These are phyloP conservation scores for Colletotrichum sp. DNA, from an alignment of 2,329 filamentous ascomycete genomes.

Conservation along the genomic window DNA sequence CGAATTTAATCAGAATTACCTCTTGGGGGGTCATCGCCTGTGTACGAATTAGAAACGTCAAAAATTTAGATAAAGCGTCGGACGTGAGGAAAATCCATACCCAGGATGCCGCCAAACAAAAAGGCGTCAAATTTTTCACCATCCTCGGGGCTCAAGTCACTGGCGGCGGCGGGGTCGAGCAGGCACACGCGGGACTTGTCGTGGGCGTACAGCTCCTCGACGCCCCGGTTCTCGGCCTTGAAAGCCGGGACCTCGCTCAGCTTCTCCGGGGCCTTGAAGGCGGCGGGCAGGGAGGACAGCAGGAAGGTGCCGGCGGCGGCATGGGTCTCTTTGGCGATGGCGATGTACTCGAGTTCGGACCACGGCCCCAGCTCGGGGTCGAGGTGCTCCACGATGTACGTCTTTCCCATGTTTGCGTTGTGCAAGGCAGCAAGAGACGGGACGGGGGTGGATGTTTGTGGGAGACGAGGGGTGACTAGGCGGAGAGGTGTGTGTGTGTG, in stretches of 20 bases:
- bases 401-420: conserved; percentile 55
- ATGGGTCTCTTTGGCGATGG: conserved; percentile 83
- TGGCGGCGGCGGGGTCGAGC: conserved; percentile 82
- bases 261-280: conserved; percentile 67
- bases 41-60: conserved; percentile 12
- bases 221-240: conserved; percentile 74
- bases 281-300: conserved; percentile 78
- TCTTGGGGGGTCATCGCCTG: conserved; percentile 92
- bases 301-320: conserved; percentile 73
- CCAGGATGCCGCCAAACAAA: conserved; percentile 93
- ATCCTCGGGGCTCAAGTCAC: conserved; percentile 85
- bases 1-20: conserved; percentile 55
- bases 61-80: conserved; percentile 12
- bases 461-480: not conserved
- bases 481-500: not conserved
- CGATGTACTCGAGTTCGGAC: conserved; percentile 91
- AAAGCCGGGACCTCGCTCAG: conserved; percentile 66
- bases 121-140: conserved; percentile 86
- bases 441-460: not conserved
- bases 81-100: conserved; percentile 50
- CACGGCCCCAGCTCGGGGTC: conserved; percentile 93
- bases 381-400: conserved; percentile 94
- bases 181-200: conserved; percentile 83
- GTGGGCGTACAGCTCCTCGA: conserved; percentile 80
- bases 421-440: not conserved